phyloP scores from a whole-genome alignment of 441 rosid species.

The Adansonia gregorii region DNA sequence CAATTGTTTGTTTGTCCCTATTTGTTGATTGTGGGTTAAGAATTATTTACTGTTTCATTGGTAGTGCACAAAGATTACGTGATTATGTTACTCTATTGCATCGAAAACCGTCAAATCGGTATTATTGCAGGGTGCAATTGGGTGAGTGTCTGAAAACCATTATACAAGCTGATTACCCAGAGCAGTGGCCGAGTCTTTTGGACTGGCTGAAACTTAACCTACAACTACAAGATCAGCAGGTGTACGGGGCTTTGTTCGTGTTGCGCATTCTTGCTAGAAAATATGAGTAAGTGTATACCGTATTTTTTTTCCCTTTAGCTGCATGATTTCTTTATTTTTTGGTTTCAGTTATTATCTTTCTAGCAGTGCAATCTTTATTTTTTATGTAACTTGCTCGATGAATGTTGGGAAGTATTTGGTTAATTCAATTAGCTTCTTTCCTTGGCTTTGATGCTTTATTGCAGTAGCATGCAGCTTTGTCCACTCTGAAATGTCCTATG shows the following conservation, averaged over 20 bases:
- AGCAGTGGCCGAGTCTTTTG: conserved; percentile 93
- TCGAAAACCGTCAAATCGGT: not conserved
- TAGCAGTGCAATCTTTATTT: not conserved
- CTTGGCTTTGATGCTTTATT: not conserved
- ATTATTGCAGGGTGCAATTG: conserved; percentile 71
- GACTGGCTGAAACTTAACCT: conserved; percentile 89
- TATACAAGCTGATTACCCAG: conserved; percentile 92
- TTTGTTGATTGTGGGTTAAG: not conserved
- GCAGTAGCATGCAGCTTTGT: not conserved
- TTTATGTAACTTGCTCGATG: not conserved
- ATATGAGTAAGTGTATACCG: conserved; percentile 70
- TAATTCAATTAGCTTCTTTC: not conserved
- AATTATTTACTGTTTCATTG: conserved; percentile 19
- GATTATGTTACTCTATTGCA: not conserved
- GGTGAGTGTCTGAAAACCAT: conserved; percentile 99
- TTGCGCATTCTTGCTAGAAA: conserved; percentile 87
- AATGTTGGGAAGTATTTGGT: not conserved
- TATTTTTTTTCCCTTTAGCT: not conserved
- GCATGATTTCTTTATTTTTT: not conserved
- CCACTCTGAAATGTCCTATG: not conserved
- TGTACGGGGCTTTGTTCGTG: conserved; percentile 84
- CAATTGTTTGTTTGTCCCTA: conserved; percentile 4
- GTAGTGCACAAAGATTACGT: not conserved
- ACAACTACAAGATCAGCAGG: conserved; percentile 88
- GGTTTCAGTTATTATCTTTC: not conserved